phyloP scores from a whole-genome alignment of 768 basidiomycete species.

The Lentinus tigrinus region DNA sequence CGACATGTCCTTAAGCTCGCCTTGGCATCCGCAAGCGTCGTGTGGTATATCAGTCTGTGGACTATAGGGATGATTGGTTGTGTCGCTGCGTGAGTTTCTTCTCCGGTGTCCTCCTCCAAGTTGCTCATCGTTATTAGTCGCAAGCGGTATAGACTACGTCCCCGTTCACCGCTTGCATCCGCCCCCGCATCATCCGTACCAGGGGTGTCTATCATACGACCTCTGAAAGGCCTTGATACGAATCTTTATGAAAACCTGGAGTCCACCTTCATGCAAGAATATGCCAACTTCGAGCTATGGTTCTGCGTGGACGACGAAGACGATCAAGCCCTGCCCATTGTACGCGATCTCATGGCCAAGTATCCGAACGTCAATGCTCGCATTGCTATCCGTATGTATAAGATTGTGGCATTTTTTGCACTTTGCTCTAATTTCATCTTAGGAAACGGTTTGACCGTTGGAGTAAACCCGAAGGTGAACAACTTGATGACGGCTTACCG shows the following conservation, averaged over 20 bases:
- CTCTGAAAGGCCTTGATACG: conserved; percentile 91
- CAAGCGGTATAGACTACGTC: conserved; percentile 68
- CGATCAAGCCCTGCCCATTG: conserved; percentile 87
- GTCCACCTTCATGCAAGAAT: conserved; percentile 89
- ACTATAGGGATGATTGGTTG: conserved; percentile 30
- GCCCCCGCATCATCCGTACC: conserved; percentile 52
- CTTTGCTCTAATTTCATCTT: background rate
- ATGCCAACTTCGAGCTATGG: conserved; percentile 88
- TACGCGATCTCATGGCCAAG: conserved; percentile 70
- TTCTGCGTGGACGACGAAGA: conserved; percentile 86
- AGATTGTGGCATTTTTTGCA: background rate
- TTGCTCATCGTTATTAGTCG: conserved; percentile 47
- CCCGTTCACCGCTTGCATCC: conserved; percentile 58
- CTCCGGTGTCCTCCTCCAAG: background rate
- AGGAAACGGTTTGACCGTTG: conserved; percentile 77
- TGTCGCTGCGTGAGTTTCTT: conserved; percentile 28
- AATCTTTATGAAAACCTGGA: conserved; percentile 97
- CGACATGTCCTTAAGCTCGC: conserved; percentile 12
- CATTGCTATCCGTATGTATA: conserved; percentile 69
- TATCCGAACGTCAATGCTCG: conserved; percentile 75
- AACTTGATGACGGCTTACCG: conserved; percentile 87
- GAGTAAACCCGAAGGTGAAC: conserved; percentile 97
- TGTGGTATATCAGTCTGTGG: conserved; percentile 45
- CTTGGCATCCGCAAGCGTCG: conserved; percentile 22
- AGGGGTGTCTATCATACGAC: conserved; percentile 92